A percentile compares a stretch with the other conserved stretches of the same genome.
These are phyloP conservation scores for Bullera alba DNA, from an alignment of 768 basidiomycete genomes.

Conservation along the genomic window DNA sequence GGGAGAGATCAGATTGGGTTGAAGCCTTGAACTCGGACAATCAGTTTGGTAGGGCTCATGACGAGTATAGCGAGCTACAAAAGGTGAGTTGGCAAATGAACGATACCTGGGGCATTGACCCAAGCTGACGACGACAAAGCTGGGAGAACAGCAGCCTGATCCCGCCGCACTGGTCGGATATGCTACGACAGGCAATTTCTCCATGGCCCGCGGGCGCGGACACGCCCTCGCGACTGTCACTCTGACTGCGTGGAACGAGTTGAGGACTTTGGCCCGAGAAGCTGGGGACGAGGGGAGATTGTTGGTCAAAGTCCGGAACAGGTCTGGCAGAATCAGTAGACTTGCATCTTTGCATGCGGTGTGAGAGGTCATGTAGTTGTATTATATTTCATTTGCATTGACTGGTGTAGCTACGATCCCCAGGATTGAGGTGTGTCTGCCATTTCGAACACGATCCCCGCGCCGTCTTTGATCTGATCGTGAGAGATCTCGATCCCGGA, in stretches of 20 bases:
- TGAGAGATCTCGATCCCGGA: conserved; percentile 55
- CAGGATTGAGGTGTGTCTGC: conserved; percentile 52
- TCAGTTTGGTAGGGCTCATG: not conserved
- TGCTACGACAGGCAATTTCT: conserved; percentile 75
- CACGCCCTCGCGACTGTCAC: conserved; percentile 70
- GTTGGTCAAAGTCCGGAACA: conserved; percentile 9
- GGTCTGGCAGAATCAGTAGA: conserved; percentile 9
- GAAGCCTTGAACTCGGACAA: conserved; percentile 21
- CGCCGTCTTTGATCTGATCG: conserved; percentile 57
- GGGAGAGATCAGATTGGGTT: conserved; percentile 51
- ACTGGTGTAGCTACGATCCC: conserved; percentile 45
- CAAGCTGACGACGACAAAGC: no score
- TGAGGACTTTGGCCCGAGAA: not conserved
- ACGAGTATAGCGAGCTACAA: conserved; percentile 4
- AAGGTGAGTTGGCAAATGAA: conserved; percentile 13
- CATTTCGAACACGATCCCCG: conserved; percentile 62
- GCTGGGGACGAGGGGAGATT: not conserved
- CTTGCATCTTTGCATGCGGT: conserved; percentile 9
- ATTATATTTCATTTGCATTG: no score
- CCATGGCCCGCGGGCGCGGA: conserved; percentile 68
- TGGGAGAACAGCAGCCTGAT: conserved; percentile 47
- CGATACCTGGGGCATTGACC: no score
- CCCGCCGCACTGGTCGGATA: conserved; percentile 63
- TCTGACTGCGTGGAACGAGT: conserved; percentile 41
- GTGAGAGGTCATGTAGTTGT: not conserved